Evolutionary conservation across 176 grass and related monocot genomes (phyloP), one percentile per base, ranked within the genome.

Genomic region (Aechmea fasciata): DNA sequence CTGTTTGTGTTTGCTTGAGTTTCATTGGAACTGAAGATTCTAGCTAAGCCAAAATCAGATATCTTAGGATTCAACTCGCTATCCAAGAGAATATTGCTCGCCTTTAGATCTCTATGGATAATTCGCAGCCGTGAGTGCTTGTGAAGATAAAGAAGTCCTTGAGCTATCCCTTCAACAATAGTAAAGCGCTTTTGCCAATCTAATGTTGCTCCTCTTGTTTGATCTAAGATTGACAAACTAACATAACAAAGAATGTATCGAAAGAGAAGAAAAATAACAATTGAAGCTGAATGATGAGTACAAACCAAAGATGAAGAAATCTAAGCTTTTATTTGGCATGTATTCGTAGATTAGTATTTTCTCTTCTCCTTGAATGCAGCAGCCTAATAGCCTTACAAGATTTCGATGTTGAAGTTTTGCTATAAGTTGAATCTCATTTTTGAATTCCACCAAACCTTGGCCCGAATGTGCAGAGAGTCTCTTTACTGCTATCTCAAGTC

Each of bases 31-130:
- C 69, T 53, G 71, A 67, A 82, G 24, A 52, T 82, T 77, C 49
- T 72, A 24, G 80, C 74, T 15, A 82, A 7, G 2, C 80, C 80
- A 77, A 77, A 83, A 69, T 83, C 81, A 2, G 75, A 78, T 64
- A 83, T 78, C 68, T 78, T 83, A 0, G 81, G 75, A 15, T 68
- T 77, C 80, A 82, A 72, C 0, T 77, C 73, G 0, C 26, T 11
- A 11, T 82, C 80, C 15, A 82, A 72, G 17, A 82, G 74, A 52
- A 82, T 77, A 23, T 77, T 82, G 47, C 80, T 77, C 0, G 80
- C 74, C 57, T 82, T 82, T 12, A 82, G 33, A 9, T 75, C 66
- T 52, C 79, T 54, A 2, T 81, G 79, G 18, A 82, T 33, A 1
- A 82, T 18, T 0, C 70, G 69, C 17, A 83, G 4, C 4, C 70